A percentile compares a stretch with the other conserved stretches of the same genome.
Evolutionary conservation across 2,329 filamentous ascomycete genomes (phyloP).

Genomic region (Sordariomycetes sp.): DNA sequence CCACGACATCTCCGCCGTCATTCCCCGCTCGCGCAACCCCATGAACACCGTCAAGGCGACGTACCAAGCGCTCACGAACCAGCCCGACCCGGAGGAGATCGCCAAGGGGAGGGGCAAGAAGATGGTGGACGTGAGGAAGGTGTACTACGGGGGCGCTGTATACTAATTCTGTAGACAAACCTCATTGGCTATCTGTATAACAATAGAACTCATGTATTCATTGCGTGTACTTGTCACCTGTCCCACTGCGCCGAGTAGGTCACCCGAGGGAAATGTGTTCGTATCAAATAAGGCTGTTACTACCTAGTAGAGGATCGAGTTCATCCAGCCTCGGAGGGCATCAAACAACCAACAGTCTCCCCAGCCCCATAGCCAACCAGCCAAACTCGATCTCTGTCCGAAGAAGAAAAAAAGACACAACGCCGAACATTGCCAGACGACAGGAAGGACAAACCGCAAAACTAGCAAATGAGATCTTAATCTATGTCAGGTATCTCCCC

Average conservation of each 20-base stretch:
- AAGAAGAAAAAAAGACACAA: background rate
- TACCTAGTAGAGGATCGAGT: background rate
- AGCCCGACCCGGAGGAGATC: constrained; percentile 81
- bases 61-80: constrained; percentile 70
- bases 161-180: constrained; percentile 29
- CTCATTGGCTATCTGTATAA: background rate
- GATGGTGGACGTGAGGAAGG: constrained; percentile 89
- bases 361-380: background rate
- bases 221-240: background rate
- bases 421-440: background rate
- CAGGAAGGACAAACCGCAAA: background rate
- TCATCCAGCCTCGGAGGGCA: background rate
- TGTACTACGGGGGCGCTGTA: constrained; percentile 83
- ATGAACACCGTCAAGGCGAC: constrained; percentile 97
- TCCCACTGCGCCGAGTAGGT: background rate
- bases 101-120: constrained; percentile 87
- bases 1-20: constrained; percentile 72
- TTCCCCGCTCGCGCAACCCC: constrained; percentile 79
- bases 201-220: background rate
- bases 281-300: background rate
- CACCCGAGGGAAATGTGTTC: no score
- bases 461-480: background rate
- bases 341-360: background rate
- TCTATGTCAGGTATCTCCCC: background rate
- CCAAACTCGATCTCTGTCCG: background rate